These are phyloP conservation scores for Aphanoascus verrucosus DNA, from an alignment of 2,329 filamentous ascomycete species.

Conservation along the genomic window DNA sequence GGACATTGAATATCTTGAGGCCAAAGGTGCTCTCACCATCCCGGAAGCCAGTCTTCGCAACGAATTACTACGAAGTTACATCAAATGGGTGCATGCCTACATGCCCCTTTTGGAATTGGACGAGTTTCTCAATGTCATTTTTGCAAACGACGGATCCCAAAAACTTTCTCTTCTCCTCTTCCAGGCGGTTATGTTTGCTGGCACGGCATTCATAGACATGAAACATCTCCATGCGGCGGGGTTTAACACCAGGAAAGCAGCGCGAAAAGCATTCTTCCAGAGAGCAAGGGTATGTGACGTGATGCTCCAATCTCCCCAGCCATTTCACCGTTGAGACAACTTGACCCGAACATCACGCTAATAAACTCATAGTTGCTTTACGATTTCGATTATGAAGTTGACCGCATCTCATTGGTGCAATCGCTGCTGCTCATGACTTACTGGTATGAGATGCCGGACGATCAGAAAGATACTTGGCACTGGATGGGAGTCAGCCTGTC, in stretches of 20 bases:
- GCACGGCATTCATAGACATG: constrained; percentile 77
- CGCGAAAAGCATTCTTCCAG: constrained; percentile 79
- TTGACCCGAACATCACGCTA: neutral
- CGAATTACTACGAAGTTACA: constrained; percentile 68
- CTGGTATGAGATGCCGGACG: constrained; percentile 94
- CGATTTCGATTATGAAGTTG: constrained; percentile 89
- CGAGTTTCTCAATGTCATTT: constrained; percentile 49
- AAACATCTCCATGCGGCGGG: constrained; percentile 65
- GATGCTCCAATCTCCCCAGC: constrained; percentile 6
- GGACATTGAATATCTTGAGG: constrained; percentile 70
- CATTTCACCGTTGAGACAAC: neutral
- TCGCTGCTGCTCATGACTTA: constrained; percentile 86
- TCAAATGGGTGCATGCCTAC: constrained; percentile 85
- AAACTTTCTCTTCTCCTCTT: constrained; percentile 78
- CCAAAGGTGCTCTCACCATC: constrained; percentile 74
- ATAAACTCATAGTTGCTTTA: constrained; percentile 57
- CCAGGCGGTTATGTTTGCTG: constrained; percentile 90
- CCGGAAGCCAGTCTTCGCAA: constrained; percentile 62
- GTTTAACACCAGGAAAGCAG: constrained; percentile 65
- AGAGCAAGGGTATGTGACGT: constrained; percentile 60
- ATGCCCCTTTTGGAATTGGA: constrained; percentile 73
- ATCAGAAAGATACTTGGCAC: constrained; percentile 96
- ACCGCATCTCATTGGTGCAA: constrained; percentile 80
- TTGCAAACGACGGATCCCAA: constrained; percentile 55
- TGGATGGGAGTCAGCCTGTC: constrained; percentile 97